These are phyloP conservation scores for Penicillium maclennaniae DNA, from an alignment of 495 filamentous ascomycete genomes.

Conservation along the genomic window DNA sequence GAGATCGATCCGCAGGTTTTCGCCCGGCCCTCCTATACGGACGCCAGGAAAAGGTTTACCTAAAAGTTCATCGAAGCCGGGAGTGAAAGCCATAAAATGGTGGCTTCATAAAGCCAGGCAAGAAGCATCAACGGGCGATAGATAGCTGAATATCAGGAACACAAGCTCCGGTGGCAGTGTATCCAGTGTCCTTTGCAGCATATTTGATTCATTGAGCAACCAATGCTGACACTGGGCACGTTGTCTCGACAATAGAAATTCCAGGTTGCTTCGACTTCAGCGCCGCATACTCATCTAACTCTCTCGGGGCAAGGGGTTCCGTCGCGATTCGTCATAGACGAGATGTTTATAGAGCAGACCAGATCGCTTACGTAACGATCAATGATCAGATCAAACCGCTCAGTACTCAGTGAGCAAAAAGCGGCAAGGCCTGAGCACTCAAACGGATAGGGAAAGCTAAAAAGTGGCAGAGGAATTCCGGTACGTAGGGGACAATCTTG, in stretches of 20 bases:
- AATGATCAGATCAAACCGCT: no score
- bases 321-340: not conserved
- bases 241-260: not conserved
- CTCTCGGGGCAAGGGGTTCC: not conserved
- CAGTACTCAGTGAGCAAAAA: no score
- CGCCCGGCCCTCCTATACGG: not conserved
- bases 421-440: no score
- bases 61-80: not conserved
- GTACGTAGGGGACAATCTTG: no score
- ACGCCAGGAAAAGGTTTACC: not conserved
- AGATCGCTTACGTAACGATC: no score
- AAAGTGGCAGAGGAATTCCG: no score
- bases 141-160: constrained; percentile 1
- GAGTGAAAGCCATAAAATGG: not conserved
- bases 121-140: not conserved
- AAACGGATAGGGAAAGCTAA: no score
- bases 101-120: constrained; percentile 11
- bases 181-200: not conserved
- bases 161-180: constrained; percentile 2
- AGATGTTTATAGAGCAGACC: no score
- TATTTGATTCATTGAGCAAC: not conserved
- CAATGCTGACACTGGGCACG: not conserved
- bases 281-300: no score
- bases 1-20: not conserved
- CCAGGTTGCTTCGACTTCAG: not conserved